These are phyloP conservation scores for Mycena sp. DNA, from an alignment of 1,284 basidiomycete species.

Conservation along the genomic window DNA sequence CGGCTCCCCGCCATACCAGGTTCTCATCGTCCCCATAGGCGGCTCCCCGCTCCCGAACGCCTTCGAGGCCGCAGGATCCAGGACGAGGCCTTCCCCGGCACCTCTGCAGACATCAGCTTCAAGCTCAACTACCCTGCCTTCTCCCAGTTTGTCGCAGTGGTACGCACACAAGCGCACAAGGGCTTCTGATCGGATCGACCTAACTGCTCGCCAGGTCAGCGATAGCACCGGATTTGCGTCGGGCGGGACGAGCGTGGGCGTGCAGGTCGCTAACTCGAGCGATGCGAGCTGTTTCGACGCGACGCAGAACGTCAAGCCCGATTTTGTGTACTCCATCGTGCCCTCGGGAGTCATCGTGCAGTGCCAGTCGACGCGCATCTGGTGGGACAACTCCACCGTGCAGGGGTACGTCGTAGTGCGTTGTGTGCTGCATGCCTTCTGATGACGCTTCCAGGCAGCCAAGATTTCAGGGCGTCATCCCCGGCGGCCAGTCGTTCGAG, in stretches of 20 bases:
- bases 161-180: constrained; percentile 50
- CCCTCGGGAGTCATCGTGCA: constrained; percentile 71
- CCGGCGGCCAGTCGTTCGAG: constrained; percentile 78
- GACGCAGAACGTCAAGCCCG: constrained; percentile 54
- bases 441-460: neutral
- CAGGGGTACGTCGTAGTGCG: constrained; percentile 58
- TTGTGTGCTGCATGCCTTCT: neutral
- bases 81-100: constrained; percentile 58
- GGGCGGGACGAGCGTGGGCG: constrained; percentile 77
- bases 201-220: constrained; percentile 61
- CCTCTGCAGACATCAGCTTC: constrained; percentile 57
- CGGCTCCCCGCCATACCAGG: constrained; percentile 69
- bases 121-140: constrained; percentile 70
- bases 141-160: constrained; percentile 79
- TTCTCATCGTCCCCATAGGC: constrained; percentile 74
- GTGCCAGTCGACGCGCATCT: constrained; percentile 67
- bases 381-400: constrained; percentile 45
- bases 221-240: constrained; percentile 74
- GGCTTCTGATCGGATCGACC: neutral
- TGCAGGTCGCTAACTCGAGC: constrained; percentile 59
- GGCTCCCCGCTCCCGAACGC: constrained; percentile 65
- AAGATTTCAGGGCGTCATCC: constrained; percentile 68
- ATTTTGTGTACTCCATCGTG: constrained; percentile 68
- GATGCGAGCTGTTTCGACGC: constrained; percentile 71
- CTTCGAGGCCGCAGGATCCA: constrained; percentile 72